Evolutionary conservation across 2,329 filamentous ascomycete genomes (phyloP).

Genomic region (Penicillium rolfsii): DNA sequence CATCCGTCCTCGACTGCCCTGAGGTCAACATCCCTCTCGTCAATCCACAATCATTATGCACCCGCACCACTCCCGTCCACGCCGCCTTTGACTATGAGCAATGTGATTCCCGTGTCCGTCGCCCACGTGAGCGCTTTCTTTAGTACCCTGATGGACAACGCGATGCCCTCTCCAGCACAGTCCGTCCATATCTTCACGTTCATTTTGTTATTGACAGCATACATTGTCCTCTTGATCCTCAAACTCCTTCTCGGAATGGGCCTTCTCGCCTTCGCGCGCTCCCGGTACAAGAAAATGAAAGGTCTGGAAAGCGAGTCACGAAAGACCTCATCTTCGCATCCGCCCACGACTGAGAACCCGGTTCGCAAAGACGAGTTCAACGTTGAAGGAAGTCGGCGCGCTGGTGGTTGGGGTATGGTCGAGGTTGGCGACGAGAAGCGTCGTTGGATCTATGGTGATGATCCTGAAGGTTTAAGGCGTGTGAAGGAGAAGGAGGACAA

Average conservation of each 20-base stretch:
- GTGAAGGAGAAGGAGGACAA: slow-evolving; percentile 65
- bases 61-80: slow-evolving; percentile 68
- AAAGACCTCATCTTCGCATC: slow-evolving; percentile 11
- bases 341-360: slow-evolving; percentile 20
- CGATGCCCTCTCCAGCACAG: slow-evolving; percentile 47
- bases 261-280: slow-evolving; percentile 76
- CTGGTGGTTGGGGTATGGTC: slow-evolving; percentile 81
- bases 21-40: slow-evolving; percentile 45
- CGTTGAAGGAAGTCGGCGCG: slow-evolving; percentile 72
- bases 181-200: slow-evolving; percentile 62
- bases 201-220: slow-evolving; percentile 80
- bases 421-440: slow-evolving; percentile 88
- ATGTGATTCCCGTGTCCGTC: slow-evolving; percentile 61
- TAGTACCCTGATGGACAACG: slow-evolving; percentile 45
- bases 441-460: slow-evolving; percentile 84
- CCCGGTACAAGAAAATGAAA: slow-evolving; percentile 81
- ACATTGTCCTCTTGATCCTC: slow-evolving; percentile 79
- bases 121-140: slow-evolving; percentile 44
- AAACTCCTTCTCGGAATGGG: slow-evolving; percentile 89
- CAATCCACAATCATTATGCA: slow-evolving; percentile 54
- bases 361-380: slow-evolving; percentile 51
- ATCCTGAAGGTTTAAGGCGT: slow-evolving; percentile 69
- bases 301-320: slow-evolving; percentile 55
- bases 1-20: slow-evolving; percentile 57
- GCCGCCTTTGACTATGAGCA: slow-evolving; percentile 61